These are phyloP conservation scores for Aspergillus cavernicola DNA, from an alignment of 495 filamentous ascomycete species.

Conservation along the genomic window DNA sequence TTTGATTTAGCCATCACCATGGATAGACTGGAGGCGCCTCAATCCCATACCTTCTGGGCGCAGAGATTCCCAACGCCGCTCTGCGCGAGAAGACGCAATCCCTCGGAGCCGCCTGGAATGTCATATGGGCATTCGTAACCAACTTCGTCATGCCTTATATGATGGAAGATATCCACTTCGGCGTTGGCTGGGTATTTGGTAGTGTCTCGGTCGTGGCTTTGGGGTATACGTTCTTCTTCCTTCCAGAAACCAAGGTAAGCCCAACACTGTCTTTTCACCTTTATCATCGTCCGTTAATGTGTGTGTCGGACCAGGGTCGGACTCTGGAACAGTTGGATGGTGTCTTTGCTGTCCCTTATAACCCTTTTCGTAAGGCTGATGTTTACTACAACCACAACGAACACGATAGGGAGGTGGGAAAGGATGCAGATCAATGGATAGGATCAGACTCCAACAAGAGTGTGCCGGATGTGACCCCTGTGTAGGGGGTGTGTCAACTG, in stretches of 20 bases:
- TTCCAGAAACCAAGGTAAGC: not conserved
- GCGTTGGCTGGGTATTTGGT: not conserved
- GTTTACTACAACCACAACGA: not conserved
- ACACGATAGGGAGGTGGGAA: not conserved
- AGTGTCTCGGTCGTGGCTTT: not conserved
- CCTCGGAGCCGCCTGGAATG: not conserved
- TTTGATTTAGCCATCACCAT: not conserved
- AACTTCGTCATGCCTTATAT: not conserved
- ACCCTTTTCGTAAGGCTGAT: not conserved
- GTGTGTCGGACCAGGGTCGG: not conserved
- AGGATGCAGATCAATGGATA: no score
- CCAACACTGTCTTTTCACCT: no score
- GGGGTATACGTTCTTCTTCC: not conserved
- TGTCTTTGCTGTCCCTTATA: not conserved
- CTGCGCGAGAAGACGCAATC: not conserved
- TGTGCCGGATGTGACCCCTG: no score
- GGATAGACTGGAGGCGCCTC: not conserved
- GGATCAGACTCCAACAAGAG: no score
- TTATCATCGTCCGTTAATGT: not conserved
- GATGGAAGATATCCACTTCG: not conserved
- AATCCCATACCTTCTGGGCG: not conserved
- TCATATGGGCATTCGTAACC: not conserved
- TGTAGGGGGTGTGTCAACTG: no score
- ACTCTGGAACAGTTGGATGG: not conserved
- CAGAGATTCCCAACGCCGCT: not conserved